phyloP scores from a whole-genome alignment of 1,284 basidiomycete genomes.

The Trametes sp. region DNA sequence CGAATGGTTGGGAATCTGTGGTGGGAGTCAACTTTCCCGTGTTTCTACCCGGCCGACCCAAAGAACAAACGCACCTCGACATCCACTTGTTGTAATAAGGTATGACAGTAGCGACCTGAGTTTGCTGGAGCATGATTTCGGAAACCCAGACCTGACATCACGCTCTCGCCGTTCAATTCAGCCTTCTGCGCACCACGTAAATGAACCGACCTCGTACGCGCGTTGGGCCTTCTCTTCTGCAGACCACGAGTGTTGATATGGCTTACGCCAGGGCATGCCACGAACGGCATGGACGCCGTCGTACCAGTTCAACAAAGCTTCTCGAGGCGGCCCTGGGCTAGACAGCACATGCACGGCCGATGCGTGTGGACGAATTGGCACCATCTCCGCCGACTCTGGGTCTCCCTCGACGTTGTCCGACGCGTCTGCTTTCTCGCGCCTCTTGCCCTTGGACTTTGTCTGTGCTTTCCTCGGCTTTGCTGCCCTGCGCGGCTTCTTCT shows the following conservation, averaged over 20 bases:
- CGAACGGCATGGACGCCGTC: conserved; percentile 64
- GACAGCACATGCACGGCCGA: conserved; percentile 46
- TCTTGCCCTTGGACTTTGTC: conserved; percentile 21
- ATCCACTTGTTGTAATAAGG: conserved; percentile 92
- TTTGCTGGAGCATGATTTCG: conserved; percentile 98
- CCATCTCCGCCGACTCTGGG: conserved; percentile 4
- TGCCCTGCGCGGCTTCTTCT: conserved; percentile 19
- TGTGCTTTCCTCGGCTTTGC: conserved; percentile 15
- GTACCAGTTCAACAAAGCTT: conserved; percentile 73
- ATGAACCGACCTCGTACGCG: conserved; percentile 72
- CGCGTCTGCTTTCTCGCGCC: conserved; percentile 15
- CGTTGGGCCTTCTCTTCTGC: conserved; percentile 68
- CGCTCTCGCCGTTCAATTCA: conserved; percentile 5
- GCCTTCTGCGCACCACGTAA: neutral
- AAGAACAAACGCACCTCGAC: conserved; percentile 70
- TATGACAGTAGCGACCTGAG: conserved; percentile 89
- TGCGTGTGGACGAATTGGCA: conserved; percentile 39
- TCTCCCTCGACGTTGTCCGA: conserved; percentile 12
- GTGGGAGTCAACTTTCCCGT: conserved; percentile 1
- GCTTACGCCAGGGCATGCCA: conserved; percentile 89
- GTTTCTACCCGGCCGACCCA: neutral
- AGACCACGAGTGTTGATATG: conserved; percentile 60
- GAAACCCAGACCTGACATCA: conserved; percentile 81
- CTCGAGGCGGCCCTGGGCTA: conserved; percentile 49
- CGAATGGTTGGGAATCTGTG: conserved; percentile 84